phyloP scores from a whole-genome alignment of 306 rosid species.

The Ochetophila trinervis region DNA sequence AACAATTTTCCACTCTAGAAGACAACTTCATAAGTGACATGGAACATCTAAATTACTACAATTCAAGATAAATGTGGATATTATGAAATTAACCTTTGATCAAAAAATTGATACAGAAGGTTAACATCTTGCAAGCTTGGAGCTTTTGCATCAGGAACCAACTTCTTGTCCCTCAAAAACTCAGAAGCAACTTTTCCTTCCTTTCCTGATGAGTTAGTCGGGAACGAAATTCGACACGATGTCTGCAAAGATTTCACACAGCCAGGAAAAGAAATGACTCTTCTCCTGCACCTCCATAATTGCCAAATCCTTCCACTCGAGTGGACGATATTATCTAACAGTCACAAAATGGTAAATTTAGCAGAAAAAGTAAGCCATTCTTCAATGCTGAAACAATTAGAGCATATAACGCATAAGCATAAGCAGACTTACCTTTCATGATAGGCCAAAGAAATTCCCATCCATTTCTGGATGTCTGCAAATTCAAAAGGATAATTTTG shows the following conservation, averaged over 20 bases:
- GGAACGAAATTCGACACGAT: constrained; percentile 40
- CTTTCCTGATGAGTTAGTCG: constrained; percentile 36
- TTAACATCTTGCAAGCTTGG: constrained; percentile 65
- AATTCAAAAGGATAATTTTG: not conserved
- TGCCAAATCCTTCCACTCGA: constrained; percentile 34
- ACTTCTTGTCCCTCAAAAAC: constrained; percentile 49
- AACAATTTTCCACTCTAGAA: constrained; percentile 4
- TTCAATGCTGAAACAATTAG: not conserved
- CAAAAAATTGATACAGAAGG: constrained; percentile 63
- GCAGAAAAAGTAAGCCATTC: not conserved
- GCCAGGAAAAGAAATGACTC: constrained; percentile 34
- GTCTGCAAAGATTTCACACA: constrained; percentile 50
- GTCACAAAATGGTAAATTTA: not conserved
- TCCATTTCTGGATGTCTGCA: not conserved
- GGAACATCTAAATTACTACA: not conserved
- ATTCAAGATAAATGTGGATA: not conserved
- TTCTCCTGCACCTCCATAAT: constrained; percentile 31
- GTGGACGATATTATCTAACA: constrained; percentile 20
- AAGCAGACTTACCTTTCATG: not conserved
- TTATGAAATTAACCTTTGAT: constrained; percentile 49
- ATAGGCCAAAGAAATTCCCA: not conserved
- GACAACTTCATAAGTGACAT: not conserved
- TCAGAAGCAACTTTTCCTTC: constrained; percentile 35
- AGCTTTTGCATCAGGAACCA: constrained; percentile 80
- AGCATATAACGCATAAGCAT: not conserved